Evolutionary conservation across 140 eudicot species (phyloP).

Genomic region (Oenanthe javanica): DNA sequence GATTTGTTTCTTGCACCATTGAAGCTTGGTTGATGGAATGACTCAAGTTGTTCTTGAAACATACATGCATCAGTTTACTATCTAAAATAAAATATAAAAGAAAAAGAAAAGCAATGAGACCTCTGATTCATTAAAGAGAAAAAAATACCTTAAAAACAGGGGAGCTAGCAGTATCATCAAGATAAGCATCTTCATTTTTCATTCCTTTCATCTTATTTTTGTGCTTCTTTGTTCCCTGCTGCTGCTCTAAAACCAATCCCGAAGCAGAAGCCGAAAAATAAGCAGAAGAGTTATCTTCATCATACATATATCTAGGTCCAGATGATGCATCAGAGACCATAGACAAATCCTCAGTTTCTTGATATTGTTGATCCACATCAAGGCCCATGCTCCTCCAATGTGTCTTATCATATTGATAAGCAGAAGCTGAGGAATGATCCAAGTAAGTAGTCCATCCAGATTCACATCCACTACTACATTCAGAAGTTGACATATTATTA

Average conservation of each 20-base stretch:
- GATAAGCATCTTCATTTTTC: conserved; percentile 12
- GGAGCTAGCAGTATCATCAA: conserved; percentile 80
- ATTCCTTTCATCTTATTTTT: conserved; percentile 14
- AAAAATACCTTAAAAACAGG: conserved; percentile 22
- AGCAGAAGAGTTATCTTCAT: conserved; percentile 16
- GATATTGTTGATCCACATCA: background rate
- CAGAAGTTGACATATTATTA: conserved; percentile 41
- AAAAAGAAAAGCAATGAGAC: background rate
- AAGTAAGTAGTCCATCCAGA: conserved; percentile 77
- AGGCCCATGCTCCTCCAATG: conserved; percentile 3
- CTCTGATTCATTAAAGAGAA: background rate
- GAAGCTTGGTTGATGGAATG: conserved; percentile 15
- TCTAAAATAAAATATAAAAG: background rate
- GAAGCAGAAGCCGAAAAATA: background rate
- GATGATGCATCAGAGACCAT: conserved; percentile 83
- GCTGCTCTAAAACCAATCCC: background rate
- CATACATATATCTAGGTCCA: conserved; percentile 45
- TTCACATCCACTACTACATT: conserved; percentile 54
- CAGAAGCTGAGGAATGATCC: conserved; percentile 39
- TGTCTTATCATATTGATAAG: conserved; percentile 16
- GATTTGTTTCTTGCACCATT: conserved; percentile 18
- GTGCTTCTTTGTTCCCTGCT: conserved; percentile 32
- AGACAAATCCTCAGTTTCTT: conserved; percentile 44
- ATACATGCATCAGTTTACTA: conserved; percentile 16
- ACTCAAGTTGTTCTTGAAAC: background rate